Percentiles rank a stretch among this genome's conserved stretches.
Evolutionary conservation across 2,329 filamentous ascomycete species (phyloP).

Genomic region (Whalleya microplaca): DNA sequence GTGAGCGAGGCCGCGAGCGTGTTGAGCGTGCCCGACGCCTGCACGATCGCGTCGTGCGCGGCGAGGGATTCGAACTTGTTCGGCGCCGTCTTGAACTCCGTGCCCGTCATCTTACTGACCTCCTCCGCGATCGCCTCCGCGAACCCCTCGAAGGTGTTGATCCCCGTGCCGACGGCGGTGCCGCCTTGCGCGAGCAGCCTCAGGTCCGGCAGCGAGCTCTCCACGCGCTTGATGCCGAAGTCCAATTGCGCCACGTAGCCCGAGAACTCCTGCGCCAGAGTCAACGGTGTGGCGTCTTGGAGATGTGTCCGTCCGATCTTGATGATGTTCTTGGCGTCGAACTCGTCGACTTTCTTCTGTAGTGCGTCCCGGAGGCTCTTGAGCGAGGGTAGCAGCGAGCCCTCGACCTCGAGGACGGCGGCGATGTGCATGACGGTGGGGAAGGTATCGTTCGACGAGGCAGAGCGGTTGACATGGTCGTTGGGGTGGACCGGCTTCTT

Average conservation of each 20-base stretch:
- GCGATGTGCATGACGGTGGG: conserved; percentile 99
- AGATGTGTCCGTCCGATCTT: conserved; percentile 98
- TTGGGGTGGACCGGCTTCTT: conserved; percentile 99
- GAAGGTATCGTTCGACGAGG: conserved; percentile 98
- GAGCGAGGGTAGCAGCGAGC: conserved; percentile 80
- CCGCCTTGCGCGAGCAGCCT: conserved; percentile 90
- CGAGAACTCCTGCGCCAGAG: conserved; percentile 95
- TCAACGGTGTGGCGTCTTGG: conserved; percentile 95
- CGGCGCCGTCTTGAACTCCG: conserved; percentile 91
- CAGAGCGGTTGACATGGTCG: conserved; percentile 99
- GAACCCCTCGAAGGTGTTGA: conserved; percentile 97
- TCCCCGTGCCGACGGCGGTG: conserved; percentile 93
- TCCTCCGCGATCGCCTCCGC: conserved; percentile 90
- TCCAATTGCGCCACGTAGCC: conserved; percentile 96
- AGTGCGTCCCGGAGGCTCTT: conserved; percentile 81
- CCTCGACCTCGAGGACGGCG: conserved; percentile 89
- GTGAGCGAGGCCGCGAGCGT: conserved; percentile 88
- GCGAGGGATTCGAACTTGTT: conserved; percentile 99
- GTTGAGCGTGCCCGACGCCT: conserved; percentile 92
- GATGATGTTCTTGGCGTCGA: conserved; percentile 86
- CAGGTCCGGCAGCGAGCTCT: conserved; percentile 81
- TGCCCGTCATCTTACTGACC: conserved; percentile 90
- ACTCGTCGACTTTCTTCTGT: conserved; percentile 86
- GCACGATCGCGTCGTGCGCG: conserved; percentile 93
- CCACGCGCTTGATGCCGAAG: conserved; percentile 83